A percentile compares a stretch with the other conserved stretches of the same genome.
phyloP scores from a whole-genome alignment of 305 asterid genomes.

The Vinca major region DNA sequence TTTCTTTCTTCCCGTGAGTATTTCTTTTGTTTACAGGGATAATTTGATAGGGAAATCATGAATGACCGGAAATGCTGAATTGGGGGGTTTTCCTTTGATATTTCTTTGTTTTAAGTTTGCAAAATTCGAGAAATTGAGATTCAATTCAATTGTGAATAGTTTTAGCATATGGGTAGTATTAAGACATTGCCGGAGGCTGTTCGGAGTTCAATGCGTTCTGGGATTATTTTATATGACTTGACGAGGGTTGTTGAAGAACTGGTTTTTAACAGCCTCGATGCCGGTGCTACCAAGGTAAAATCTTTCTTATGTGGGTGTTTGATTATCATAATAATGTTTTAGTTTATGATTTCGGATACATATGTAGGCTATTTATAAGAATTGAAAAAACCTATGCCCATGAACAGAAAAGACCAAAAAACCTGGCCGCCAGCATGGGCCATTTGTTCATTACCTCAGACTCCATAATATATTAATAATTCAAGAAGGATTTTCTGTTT shows the following conservation, averaged over 20 bases:
- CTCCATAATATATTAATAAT: not conserved
- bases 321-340: too few relatives aligned
- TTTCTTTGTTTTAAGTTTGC: not conserved
- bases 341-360: too few relatives aligned
- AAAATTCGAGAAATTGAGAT: not conserved
- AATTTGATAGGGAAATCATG: not conserved
- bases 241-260: slow-evolving; percentile 83
- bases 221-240: slow-evolving; percentile 60
- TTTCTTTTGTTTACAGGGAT: not conserved
- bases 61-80: not conserved
- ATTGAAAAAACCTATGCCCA: too few relatives aligned
- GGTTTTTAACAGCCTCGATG: slow-evolving; percentile 75
- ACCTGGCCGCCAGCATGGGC: too few relatives aligned
- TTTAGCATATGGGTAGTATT: slow-evolving; percentile 44
- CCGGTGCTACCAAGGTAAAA: slow-evolving; percentile 74
- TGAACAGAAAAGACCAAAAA: too few relatives aligned
- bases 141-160: not conserved
- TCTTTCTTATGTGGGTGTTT: not conserved
- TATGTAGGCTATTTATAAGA: too few relatives aligned
- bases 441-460: too few relatives aligned
- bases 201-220: slow-evolving; percentile 68
- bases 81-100: not conserved
- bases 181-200: slow-evolving; percentile 61
- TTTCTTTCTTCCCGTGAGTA: not conserved
- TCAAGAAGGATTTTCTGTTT: not conserved